Evolutionary conservation across 805 yeast genomes (phyloP).

Genomic region (Kazachstania martiniae): DNA sequence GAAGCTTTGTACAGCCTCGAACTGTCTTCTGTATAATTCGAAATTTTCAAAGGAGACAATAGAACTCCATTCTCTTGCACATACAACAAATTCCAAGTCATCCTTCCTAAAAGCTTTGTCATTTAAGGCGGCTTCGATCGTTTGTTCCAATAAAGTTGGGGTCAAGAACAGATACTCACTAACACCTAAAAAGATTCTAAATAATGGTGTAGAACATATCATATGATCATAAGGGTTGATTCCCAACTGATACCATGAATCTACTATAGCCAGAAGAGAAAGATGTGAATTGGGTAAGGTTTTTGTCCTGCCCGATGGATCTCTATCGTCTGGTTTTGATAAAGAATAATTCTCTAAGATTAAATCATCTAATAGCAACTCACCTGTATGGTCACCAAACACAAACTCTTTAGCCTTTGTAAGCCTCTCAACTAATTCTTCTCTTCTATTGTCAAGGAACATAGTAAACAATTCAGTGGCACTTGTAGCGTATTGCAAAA

Average conservation of each 20-base stretch:
- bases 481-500: conserved; percentile 78
- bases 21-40: conserved; percentile 56
- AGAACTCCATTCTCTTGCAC: conserved; percentile 80
- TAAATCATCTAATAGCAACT: conserved; percentile 64
- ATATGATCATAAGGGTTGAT: conserved; percentile 94
- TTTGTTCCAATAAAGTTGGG: conserved; percentile 70
- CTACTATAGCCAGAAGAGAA: conserved; percentile 81
- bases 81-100: conserved; percentile 84
- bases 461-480: conserved; percentile 73
- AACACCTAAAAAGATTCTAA: conserved; percentile 88
- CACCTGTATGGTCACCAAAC: conserved; percentile 53
- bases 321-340: conserved; percentile 40
- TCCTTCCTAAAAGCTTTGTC: conserved; percentile 70
- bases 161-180: conserved; percentile 84
- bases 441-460: conserved; percentile 57
- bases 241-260: conserved; percentile 78
- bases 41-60: conserved; percentile 69
- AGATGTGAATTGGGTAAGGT: conserved; percentile 72
- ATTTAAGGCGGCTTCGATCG: conserved; percentile 58
- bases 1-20: conserved; percentile 72
- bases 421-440: conserved; percentile 49
- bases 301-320: conserved; percentile 5
- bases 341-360: conserved; percentile 72
- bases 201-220: conserved; percentile 89
- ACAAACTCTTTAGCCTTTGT: conserved; percentile 61